Evolutionary conservation across 2,329 filamentous ascomycete genomes (phyloP).

Genomic region (Onygenales sp.): DNA sequence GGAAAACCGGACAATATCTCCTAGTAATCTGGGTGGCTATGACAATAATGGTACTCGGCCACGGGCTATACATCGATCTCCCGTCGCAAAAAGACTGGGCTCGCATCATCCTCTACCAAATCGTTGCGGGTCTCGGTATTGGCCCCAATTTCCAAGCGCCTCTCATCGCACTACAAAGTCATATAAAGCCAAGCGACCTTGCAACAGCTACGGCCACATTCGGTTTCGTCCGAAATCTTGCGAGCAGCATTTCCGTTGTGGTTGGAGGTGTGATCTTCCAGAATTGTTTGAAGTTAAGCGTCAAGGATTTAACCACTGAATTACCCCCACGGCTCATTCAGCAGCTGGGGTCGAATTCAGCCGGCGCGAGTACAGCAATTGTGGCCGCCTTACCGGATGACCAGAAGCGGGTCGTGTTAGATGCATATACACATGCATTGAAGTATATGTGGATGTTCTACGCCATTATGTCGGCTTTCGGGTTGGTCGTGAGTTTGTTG

Average conservation of each 20-base stretch:
- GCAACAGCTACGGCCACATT: conserved; percentile 55
- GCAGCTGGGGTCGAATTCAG: conserved; percentile 18
- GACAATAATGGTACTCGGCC: conserved; percentile 51
- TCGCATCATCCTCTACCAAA: conserved; percentile 43
- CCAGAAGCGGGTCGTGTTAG: conserved; percentile 30
- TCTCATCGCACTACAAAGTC: conserved; percentile 54
- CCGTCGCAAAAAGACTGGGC: conserved; percentile 44
- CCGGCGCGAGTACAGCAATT: conserved; percentile 21
- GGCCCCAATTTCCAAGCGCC: conserved; percentile 55
- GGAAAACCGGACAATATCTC: conserved; percentile 60
- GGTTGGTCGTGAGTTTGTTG: conserved; percentile 31
- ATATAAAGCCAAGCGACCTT: conserved; percentile 49
- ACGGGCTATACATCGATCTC: conserved; percentile 53
- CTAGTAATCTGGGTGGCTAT: conserved; percentile 51
- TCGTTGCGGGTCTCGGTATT: conserved; percentile 51
- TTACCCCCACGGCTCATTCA: conserved; percentile 18
- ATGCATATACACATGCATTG: conserved; percentile 34
- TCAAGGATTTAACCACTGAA: not conserved
- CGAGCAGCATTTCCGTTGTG: conserved; percentile 48
- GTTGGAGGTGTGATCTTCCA: conserved; percentile 43
- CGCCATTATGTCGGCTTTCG: conserved; percentile 25
- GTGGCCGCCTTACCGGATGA: conserved; percentile 22
- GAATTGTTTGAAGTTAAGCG: conserved; percentile 19
- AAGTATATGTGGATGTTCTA: conserved; percentile 45
- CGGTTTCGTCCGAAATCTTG: conserved; percentile 49